Percentiles rank a stretch among this genome's conserved stretches.
phyloP scores from a whole-genome alignment of 495 filamentous ascomycete species.

The Neurospora intermedia region DNA sequence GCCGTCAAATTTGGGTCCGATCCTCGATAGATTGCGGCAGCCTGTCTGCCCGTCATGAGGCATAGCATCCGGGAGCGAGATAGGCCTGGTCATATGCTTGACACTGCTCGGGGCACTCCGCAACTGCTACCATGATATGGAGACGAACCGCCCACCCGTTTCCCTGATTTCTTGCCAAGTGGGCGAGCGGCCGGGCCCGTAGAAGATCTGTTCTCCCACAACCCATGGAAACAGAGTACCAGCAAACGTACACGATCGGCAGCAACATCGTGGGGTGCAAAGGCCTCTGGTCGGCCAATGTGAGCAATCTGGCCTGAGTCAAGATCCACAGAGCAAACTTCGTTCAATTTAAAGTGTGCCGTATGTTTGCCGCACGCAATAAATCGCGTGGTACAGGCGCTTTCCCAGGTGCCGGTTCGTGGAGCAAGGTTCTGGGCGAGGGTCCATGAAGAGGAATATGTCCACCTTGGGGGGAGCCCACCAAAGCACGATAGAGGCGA shows the following conservation, averaged over 20 bases:
- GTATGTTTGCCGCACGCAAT: conserved; percentile 17
- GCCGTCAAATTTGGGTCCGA: conserved; percentile 11
- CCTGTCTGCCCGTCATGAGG: conserved; percentile 11
- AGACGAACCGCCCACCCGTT: conserved; percentile 9
- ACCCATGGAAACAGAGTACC: conserved; percentile 12
- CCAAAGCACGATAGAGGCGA: conserved; percentile 15
- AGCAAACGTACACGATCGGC: conserved; percentile 25
- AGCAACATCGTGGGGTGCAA: conserved; percentile 27
- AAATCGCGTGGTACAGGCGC: conserved; percentile 13
- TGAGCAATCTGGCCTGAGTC: conserved; percentile 15
- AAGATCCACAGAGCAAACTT: conserved; percentile 21
- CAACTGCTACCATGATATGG: conserved; percentile 5
- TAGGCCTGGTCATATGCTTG: not conserved
- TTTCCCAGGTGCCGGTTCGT: conserved; percentile 11
- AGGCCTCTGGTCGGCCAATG: conserved; percentile 19
- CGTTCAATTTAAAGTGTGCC: conserved; percentile 22
- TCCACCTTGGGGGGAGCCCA: conserved; percentile 12
- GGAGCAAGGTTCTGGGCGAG: conserved; percentile 8
- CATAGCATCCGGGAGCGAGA: conserved; percentile 5
- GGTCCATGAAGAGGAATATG: conserved; percentile 14
- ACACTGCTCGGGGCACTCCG: not conserved
- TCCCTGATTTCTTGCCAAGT: conserved; percentile 9
- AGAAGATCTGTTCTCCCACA: conserved; percentile 7
- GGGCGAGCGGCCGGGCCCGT: conserved; percentile 12
- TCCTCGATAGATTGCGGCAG: conserved; percentile 1